phyloP scores from a whole-genome alignment of 2,329 filamentous ascomycete species.

The Lasiodiplodia sp. region DNA sequence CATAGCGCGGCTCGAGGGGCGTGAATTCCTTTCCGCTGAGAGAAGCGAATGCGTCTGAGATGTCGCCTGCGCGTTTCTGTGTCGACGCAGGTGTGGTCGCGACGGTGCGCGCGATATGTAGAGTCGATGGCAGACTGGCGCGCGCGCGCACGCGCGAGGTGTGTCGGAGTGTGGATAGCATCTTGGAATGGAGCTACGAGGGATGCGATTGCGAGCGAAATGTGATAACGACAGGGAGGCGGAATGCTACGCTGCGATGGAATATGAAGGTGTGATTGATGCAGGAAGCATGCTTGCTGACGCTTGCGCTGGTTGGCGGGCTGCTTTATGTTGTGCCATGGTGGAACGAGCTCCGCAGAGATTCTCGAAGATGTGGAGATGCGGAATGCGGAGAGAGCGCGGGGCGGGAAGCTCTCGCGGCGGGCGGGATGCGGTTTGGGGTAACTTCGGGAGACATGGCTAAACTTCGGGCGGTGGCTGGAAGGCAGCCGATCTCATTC shows the following conservation, averaged over 20 bases:
- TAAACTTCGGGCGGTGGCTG: not conserved
- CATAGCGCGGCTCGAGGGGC: conserved; percentile 55
- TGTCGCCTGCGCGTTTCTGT: conserved; percentile 57
- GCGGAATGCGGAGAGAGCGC: conserved; percentile 20
- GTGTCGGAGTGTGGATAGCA: conserved; percentile 41
- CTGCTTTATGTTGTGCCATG: conserved; percentile 22
- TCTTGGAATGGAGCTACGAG: conserved; percentile 31
- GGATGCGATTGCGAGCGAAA: not conserved
- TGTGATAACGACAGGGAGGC: too few relatives aligned
- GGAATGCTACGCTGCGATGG: conserved; percentile 17
- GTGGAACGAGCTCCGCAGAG: not conserved
- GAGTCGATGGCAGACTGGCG: not conserved
- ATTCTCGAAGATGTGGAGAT: conserved; percentile 4
- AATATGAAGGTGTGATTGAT: conserved; percentile 3
- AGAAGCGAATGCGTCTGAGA: conserved; percentile 59
- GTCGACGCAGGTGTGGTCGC: conserved; percentile 34
- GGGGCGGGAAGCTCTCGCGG: not conserved
- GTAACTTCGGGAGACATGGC: not conserved
- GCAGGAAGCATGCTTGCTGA: not conserved
- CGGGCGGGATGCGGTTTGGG: conserved; percentile 18
- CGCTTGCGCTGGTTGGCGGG: not conserved
- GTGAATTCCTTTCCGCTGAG: conserved; percentile 55
- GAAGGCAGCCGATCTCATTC: not conserved
- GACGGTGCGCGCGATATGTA: conserved; percentile 34
- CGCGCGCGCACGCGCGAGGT: conserved; percentile 32